A percentile compares a stretch with the other conserved stretches of the same genome.
Evolutionary conservation across 2,329 filamentous ascomycete species (phyloP).

Genomic region (Colletotrichum ledebouriae): DNA sequence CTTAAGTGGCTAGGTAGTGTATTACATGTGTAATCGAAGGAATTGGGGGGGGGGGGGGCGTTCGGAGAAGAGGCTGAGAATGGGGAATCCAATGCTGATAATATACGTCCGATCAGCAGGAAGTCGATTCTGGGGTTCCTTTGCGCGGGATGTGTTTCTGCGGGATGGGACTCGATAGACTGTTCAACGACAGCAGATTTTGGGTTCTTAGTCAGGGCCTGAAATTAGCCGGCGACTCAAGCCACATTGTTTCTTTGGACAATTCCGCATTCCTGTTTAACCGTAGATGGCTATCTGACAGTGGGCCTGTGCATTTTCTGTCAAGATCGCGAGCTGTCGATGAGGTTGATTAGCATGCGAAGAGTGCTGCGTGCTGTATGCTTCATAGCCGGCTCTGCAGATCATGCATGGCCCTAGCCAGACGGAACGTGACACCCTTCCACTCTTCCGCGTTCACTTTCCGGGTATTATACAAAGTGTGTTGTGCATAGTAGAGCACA

Average conservation of each 20-base stretch:
- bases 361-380: neutral
- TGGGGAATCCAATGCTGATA: neutral
- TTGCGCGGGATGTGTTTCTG: conserved; percentile 17
- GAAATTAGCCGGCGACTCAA: conserved; percentile 14
- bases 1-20: conserved; percentile 37
- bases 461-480: no score
- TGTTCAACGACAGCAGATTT: conserved; percentile 6
- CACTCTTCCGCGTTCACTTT: no score
- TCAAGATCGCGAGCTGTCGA: conserved; percentile 26
- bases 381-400: conserved; percentile 12
- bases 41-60: neutral
- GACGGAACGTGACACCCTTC: conserved; percentile 19
- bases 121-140: neutral
- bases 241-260: neutral
- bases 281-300: neutral
- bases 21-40: neutral
- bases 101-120: neutral
- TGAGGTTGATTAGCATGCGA: conserved; percentile 6
- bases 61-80: conserved; percentile 8
- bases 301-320: conserved; percentile 14
- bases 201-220: conserved; percentile 12
- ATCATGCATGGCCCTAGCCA: conserved; percentile 24
- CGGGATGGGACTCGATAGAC: neutral
- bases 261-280: neutral
- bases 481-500: no score